These are phyloP conservation scores for Arthrinium phaeospermum DNA, from an alignment of 2,329 filamentous ascomycete genomes.

Conservation along the genomic window DNA sequence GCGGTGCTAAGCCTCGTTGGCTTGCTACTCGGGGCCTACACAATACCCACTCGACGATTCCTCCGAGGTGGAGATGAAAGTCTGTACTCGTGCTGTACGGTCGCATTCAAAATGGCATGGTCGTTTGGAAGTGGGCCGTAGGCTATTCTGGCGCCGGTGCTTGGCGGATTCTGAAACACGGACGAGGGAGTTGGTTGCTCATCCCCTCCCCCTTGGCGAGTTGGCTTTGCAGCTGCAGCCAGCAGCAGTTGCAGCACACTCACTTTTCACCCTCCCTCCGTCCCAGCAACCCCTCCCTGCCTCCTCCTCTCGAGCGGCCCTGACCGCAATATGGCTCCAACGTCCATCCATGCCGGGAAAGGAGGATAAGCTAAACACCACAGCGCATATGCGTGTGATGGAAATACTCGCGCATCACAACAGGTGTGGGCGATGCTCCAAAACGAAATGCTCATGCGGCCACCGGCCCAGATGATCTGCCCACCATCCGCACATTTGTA, in stretches of 20 bases:
- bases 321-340: constrained; percentile 15
- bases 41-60: background rate
- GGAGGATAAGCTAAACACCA: constrained; percentile 10
- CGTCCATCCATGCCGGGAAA: background rate
- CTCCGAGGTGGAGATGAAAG: constrained; percentile 11
- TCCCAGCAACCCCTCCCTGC: background rate
- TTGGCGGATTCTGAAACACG: constrained; percentile 16
- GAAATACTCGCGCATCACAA: constrained; percentile 10
- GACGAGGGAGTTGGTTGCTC: constrained; percentile 5
- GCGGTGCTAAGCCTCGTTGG: constrained; percentile 11
- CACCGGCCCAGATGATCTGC: constrained; percentile 15
- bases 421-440: constrained; percentile 7
- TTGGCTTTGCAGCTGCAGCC: constrained; percentile 15
- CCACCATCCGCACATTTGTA: background rate
- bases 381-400: constrained; percentile 6
- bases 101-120: constrained; percentile 10
- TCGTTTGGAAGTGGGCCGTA: background rate
- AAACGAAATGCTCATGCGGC: constrained; percentile 6
- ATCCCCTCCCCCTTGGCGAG: background rate
- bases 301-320: background rate
- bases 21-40: background rate
- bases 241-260: background rate
- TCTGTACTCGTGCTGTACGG: constrained; percentile 10
- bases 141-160: constrained; percentile 16
- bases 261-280: background rate